phyloP scores from a whole-genome alignment of 2,329 filamentous ascomycete species.

The Thelonectria olida region DNA sequence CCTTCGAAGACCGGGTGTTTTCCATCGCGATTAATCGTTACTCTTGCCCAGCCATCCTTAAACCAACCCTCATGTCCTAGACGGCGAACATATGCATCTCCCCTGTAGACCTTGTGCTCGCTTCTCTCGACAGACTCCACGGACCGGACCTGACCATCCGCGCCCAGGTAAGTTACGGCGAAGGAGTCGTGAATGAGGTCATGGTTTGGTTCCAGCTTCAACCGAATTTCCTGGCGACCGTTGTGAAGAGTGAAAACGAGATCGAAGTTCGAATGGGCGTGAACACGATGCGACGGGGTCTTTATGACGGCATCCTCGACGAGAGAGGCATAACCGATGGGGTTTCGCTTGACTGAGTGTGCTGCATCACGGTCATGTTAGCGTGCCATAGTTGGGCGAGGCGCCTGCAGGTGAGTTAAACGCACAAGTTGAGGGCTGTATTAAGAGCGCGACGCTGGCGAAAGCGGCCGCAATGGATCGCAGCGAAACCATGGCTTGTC shows the following conservation, averaged over 20 bases:
- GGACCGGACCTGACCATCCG: slow-evolving; percentile 73
- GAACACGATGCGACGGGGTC: slow-evolving; percentile 80
- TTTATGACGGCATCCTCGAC: slow-evolving; percentile 81
- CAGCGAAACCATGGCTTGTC: slow-evolving; percentile 45
- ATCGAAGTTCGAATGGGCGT: slow-evolving; percentile 85
- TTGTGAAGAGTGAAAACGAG: slow-evolving; percentile 80
- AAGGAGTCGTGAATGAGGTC: slow-evolving; percentile 85
- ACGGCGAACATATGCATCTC: slow-evolving; percentile 75
- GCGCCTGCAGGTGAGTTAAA: neutral
- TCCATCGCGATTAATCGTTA: slow-evolving; percentile 82
- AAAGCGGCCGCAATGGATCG: slow-evolving; percentile 44
- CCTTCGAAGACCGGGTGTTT: slow-evolving; percentile 85
- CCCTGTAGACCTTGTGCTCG: slow-evolving; percentile 86
- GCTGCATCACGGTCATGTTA: slow-evolving; percentile 54
- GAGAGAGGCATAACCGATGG: slow-evolving; percentile 76
- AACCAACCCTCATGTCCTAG: slow-evolving; percentile 73
- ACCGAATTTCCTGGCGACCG: slow-evolving; percentile 74
- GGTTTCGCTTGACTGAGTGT: slow-evolving; percentile 78
- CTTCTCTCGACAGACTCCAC: slow-evolving; percentile 76
- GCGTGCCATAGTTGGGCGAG: slow-evolving; percentile 2
- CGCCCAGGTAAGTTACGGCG: slow-evolving; percentile 74
- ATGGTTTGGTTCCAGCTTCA: slow-evolving; percentile 88
- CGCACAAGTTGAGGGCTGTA: slow-evolving; percentile 46
- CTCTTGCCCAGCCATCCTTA: slow-evolving; percentile 85
- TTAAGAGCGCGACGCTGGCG: slow-evolving; percentile 42